These are phyloP conservation scores for Aschersonia sp. DNA, from an alignment of 2,329 filamentous ascomycete species.

Conservation along the genomic window DNA sequence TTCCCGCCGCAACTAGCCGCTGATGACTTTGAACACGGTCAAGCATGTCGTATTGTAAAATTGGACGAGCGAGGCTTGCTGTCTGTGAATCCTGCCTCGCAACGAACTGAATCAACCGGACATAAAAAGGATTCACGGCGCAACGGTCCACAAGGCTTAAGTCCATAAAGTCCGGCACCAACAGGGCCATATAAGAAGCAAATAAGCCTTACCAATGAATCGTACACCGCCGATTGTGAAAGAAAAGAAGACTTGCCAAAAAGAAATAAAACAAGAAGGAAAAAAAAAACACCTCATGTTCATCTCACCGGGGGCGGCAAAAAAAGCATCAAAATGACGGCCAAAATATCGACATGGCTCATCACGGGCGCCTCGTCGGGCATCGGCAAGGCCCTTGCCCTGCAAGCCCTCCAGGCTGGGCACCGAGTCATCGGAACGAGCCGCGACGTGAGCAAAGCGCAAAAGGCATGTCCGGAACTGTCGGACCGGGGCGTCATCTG, in stretches of 20 bases:
- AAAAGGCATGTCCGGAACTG: not conserved
- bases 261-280: not conserved
- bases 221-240: too few relatives aligned
- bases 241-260: too few relatives aligned
- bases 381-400: not conserved
- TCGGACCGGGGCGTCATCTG: not conserved
- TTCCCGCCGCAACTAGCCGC: too few relatives aligned
- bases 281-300: not conserved
- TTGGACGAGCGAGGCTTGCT: too few relatives aligned
- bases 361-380: conserved; percentile 1
- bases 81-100: too few relatives aligned
- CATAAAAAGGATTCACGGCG: not conserved
- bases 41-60: too few relatives aligned
- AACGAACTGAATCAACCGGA: not conserved
- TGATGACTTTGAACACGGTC: too few relatives aligned
- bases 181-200: not conserved
- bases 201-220: too few relatives aligned
- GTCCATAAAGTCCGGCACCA: not conserved
- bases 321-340: too few relatives aligned
- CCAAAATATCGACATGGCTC: not conserved
- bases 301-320: too few relatives aligned
- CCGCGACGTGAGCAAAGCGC: not conserved
- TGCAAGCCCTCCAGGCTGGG: not conserved
- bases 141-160: not conserved
- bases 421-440: not conserved